These are phyloP conservation scores for Botrytis sinoallii DNA, from an alignment of 2,329 filamentous ascomycete species.

Conservation along the genomic window DNA sequence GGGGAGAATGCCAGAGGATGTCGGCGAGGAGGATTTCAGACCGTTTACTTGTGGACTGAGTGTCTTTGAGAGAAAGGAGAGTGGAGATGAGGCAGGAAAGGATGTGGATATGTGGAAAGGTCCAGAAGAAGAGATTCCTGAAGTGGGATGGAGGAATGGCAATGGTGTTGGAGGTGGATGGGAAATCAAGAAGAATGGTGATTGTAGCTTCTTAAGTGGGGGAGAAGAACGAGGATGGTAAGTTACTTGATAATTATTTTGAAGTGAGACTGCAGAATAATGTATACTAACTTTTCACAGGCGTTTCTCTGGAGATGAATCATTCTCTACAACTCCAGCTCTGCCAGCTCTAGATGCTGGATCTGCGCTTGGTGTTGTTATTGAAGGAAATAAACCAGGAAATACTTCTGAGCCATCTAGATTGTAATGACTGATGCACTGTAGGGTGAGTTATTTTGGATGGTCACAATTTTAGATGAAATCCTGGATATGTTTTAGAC, in stretches of 20 bases:
- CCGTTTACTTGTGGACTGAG: slow-evolving; percentile 82
- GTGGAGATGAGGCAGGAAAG: slow-evolving; percentile 39
- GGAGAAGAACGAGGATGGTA: slow-evolving; percentile 90
- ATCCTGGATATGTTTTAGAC: slow-evolving; percentile 1
- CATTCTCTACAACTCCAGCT: slow-evolving; percentile 43
- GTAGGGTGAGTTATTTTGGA: background rate
- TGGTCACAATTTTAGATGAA: background rate
- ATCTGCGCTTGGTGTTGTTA: slow-evolving; percentile 38
- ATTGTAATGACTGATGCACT: slow-evolving; percentile 11
- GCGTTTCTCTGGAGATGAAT: slow-evolving; percentile 57
- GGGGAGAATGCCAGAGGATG: slow-evolving; percentile 68
- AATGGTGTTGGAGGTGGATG: slow-evolving; percentile 72
- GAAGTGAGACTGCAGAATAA: background rate
- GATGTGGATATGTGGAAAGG: slow-evolving; percentile 42
- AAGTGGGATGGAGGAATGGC: slow-evolving; percentile 53
- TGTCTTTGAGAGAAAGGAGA: slow-evolving; percentile 55
- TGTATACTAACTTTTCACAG: slow-evolving; percentile 32
- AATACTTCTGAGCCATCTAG: slow-evolving; percentile 18
- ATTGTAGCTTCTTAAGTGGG: slow-evolving; percentile 75
- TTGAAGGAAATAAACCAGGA: slow-evolving; percentile 35
- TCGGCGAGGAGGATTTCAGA: slow-evolving; percentile 73
- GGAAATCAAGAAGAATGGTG: slow-evolving; percentile 76
- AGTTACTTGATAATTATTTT: slow-evolving; percentile 36
- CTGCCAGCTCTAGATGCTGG: slow-evolving; percentile 36
- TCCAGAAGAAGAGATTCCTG: slow-evolving; percentile 40